These are phyloP conservation scores for Candida yuanshanica DNA, from an alignment of 805 yeast genomes.

Conservation along the genomic window DNA sequence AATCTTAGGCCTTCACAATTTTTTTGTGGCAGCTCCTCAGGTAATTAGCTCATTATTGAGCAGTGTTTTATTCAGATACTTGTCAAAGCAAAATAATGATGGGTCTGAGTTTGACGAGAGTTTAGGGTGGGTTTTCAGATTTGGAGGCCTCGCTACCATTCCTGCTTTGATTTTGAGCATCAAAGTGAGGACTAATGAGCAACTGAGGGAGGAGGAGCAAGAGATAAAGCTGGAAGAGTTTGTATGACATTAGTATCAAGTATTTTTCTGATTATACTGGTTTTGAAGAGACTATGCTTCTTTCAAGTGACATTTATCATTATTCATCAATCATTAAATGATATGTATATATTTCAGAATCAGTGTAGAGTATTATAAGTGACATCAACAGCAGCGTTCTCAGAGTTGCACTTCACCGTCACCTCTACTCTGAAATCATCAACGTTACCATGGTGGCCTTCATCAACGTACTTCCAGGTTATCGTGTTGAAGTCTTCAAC, in stretches of 20 bases:
- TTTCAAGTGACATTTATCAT: no score
- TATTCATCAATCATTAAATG: background rate
- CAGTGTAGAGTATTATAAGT: slow-evolving; percentile 54
- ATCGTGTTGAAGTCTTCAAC: slow-evolving; percentile 40
- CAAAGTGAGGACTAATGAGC: slow-evolving; percentile 37
- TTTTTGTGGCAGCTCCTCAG: slow-evolving; percentile 54
- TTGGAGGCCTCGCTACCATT: slow-evolving; percentile 46
- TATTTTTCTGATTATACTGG: background rate
- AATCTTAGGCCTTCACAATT: slow-evolving; percentile 51
- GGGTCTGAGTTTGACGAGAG: slow-evolving; percentile 33
- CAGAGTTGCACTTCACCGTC: slow-evolving; percentile 60
- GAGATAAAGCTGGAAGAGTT: slow-evolving; percentile 2
- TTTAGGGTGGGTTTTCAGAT: slow-evolving; percentile 51
- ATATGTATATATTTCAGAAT: background rate
- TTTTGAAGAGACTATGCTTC: background rate
- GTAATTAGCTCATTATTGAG: slow-evolving; percentile 45
- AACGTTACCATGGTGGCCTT: slow-evolving; percentile 39
- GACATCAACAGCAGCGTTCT: slow-evolving; percentile 61
- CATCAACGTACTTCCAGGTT: slow-evolving; percentile 61
- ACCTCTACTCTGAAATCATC: slow-evolving; percentile 58
- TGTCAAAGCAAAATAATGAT: slow-evolving; percentile 23
- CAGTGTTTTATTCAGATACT: slow-evolving; percentile 38
- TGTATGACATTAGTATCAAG: background rate
- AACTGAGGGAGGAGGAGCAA: slow-evolving; percentile 29
- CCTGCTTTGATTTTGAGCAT: slow-evolving; percentile 39